These are phyloP conservation scores for Vigna mungo DNA, from an alignment of 306 rosid species.

Conservation along the genomic window DNA sequence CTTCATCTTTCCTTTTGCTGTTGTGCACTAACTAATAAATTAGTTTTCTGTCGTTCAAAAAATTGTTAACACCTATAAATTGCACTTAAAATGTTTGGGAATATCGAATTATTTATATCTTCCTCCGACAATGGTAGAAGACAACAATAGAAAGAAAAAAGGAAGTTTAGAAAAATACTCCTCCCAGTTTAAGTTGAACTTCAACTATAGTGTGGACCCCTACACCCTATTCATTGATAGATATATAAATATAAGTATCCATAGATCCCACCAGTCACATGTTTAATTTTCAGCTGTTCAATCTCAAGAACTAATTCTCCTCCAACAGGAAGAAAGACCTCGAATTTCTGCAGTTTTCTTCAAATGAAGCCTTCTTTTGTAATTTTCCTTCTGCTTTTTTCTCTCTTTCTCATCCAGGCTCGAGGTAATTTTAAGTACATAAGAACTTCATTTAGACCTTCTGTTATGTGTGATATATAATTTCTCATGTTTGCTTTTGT, in stretches of 20 bases:
- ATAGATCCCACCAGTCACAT: slow-evolving; percentile 21
- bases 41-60: neutral
- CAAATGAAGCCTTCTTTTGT: slow-evolving; percentile 57
- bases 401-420: slow-evolving; percentile 51
- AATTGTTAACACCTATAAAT: neutral
- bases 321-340: slow-evolving; percentile 10
- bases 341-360: slow-evolving; percentile 1
- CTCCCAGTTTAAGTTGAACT: slow-evolving; percentile 30
- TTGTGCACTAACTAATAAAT: neutral
- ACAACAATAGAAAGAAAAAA: slow-evolving; percentile 22
- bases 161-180: slow-evolving; percentile 24
- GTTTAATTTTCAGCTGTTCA: neutral
- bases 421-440: slow-evolving; percentile 51
- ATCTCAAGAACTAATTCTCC: neutral
- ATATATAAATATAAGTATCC: slow-evolving; percentile 44
- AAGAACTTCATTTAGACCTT: neutral
- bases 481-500: slow-evolving; percentile 12
- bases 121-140: slow-evolving; percentile 41
- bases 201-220: slow-evolving; percentile 43
- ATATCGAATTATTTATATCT: slow-evolving; percentile 36
- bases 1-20: neutral
- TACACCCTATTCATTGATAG: slow-evolving; percentile 33
- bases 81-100: slow-evolving; percentile 45
- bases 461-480: neutral
- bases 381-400: slow-evolving; percentile 58